phyloP scores from a whole-genome alignment of 2,329 filamentous ascomycete species.

The Cercospora nicotianae region DNA sequence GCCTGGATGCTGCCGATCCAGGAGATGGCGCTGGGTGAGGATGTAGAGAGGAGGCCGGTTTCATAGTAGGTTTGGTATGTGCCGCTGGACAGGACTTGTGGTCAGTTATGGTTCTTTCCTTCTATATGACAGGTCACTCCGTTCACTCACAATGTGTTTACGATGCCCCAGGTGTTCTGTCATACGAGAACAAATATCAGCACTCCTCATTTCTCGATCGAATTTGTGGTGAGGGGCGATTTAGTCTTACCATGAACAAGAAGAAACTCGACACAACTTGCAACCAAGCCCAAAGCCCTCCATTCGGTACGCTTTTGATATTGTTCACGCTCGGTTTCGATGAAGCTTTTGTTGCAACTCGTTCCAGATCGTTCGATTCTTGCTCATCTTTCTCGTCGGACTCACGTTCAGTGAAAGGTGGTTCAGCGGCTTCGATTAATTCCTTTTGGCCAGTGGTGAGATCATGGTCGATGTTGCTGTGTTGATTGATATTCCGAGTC shows the following conservation, averaged over 20 bases:
- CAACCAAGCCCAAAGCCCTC: constrained; percentile 50
- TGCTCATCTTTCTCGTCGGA: constrained; percentile 11
- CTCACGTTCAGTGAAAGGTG: constrained; percentile 12
- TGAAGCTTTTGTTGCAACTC: constrained; percentile 24
- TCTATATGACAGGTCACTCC: not conserved
- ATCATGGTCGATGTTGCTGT: not conserved
- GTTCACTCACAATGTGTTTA: constrained; percentile 38
- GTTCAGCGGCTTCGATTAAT: constrained; percentile 17
- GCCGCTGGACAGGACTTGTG: constrained; percentile 31
- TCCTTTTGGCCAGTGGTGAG: constrained; percentile 6
- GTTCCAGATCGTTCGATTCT: constrained; percentile 20
- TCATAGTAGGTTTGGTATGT: constrained; percentile 53
- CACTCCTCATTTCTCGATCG: not conserved
- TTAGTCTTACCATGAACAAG: constrained; percentile 42
- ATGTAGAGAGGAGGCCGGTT: constrained; percentile 40
- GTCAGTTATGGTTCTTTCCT: not conserved
- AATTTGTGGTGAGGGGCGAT: not conserved
- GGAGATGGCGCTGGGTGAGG: constrained; percentile 47
- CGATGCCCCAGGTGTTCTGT: constrained; percentile 34
- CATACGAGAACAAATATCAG: constrained; percentile 14
- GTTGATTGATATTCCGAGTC: not conserved
- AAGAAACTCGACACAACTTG: constrained; percentile 52
- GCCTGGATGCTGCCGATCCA: constrained; percentile 54
- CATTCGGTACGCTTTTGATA: constrained; percentile 47
- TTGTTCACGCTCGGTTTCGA: constrained; percentile 44